A percentile compares a stretch with the other conserved stretches of the same genome.
Evolutionary conservation across 192 early-diverging fungal genomes (phyloP).

Genomic region (Entomortierella chlamydospora): DNA sequence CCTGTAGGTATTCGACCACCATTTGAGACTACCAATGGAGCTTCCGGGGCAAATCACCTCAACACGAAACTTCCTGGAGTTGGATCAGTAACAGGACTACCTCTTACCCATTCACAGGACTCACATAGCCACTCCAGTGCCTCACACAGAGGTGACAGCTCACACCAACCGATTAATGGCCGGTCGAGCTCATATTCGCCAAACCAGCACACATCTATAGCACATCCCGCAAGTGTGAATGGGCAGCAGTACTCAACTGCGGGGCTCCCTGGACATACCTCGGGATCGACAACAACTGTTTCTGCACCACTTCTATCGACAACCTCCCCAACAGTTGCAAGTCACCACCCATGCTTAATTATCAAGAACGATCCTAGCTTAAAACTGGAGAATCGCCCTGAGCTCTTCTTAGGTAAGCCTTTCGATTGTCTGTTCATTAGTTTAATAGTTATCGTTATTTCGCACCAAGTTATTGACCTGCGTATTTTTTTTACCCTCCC

Average conservation of each 20-base stretch:
- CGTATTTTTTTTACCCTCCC: not conserved
- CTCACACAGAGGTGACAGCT: slow-evolving; percentile 12
- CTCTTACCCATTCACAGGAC: slow-evolving; percentile 16
- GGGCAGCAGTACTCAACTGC: slow-evolving; percentile 8
- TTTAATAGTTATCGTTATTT: too few species aligned
- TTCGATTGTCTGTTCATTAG: not conserved
- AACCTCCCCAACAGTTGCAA: slow-evolving; percentile 5
- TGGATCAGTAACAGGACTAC: slow-evolving; percentile 10
- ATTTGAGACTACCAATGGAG: slow-evolving; percentile 17
- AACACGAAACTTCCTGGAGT: slow-evolving; percentile 34
- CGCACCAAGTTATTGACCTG: too few species aligned
- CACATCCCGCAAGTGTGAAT: slow-evolving; percentile 15
- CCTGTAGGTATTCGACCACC: slow-evolving; percentile 34
- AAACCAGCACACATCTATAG: slow-evolving; percentile 5
- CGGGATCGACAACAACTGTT: not conserved
- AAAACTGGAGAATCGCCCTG: slow-evolving; percentile 42
- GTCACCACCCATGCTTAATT: slow-evolving; percentile 37
- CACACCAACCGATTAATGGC: slow-evolving; percentile 5
- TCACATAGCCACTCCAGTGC: not conserved
- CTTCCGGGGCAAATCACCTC: not conserved
- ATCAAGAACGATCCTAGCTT: slow-evolving; percentile 49
- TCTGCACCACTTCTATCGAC: not conserved
- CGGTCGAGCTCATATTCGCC: slow-evolving; percentile 18
- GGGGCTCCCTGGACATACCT: not conserved
- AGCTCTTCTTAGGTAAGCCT: slow-evolving; percentile 41